phyloP scores from a whole-genome alignment of 108 stramenopile genomes.

The Skeletonema marinoi region DNA sequence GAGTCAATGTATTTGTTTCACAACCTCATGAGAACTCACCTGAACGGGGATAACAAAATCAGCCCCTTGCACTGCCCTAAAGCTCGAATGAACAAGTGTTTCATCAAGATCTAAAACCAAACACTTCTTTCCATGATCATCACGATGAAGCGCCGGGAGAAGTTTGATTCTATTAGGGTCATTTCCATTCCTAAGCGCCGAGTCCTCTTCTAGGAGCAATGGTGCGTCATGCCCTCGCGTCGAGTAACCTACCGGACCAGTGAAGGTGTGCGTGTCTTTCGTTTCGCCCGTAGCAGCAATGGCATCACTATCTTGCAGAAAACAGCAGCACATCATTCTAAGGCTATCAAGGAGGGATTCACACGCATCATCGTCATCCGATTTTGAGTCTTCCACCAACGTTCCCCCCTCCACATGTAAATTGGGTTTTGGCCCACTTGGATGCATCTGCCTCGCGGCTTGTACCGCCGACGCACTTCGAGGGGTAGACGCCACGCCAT shows the following conservation, averaged over 20 bases:
- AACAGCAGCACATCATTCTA: slow-evolving; percentile 87
- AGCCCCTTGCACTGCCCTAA: slow-evolving; percentile 92
- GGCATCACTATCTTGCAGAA: slow-evolving; percentile 55
- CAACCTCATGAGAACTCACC: slow-evolving; percentile 51
- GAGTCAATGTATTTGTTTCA: neutral
- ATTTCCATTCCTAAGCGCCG: slow-evolving; percentile 40
- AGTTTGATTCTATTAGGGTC: slow-evolving; percentile 53
- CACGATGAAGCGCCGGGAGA: slow-evolving; percentile 60
- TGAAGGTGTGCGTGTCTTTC: neutral
- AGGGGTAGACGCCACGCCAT: slow-evolving; percentile 80
- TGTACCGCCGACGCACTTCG: slow-evolving; percentile 62
- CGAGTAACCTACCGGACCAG: slow-evolving; percentile 33
- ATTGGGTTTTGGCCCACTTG: slow-evolving; percentile 54
- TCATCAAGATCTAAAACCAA: slow-evolving; percentile 98
- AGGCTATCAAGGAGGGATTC: slow-evolving; percentile 79
- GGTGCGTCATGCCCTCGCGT: slow-evolving; percentile 52
- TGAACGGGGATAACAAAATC: slow-evolving; percentile 99
- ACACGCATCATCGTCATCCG: slow-evolving; percentile 61
- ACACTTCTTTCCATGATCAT: slow-evolving; percentile 88
- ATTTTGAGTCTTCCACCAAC: slow-evolving; percentile 41
- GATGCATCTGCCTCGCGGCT: slow-evolving; percentile 59
- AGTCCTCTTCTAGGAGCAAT: slow-evolving; percentile 37
- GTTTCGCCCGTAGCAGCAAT: slow-evolving; percentile 1
- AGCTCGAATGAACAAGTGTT: slow-evolving; percentile 97
- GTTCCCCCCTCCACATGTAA: slow-evolving; percentile 52